phyloP scores from a whole-genome alignment of 441 rosid species.

The Bocquillonia castaneifolia region DNA sequence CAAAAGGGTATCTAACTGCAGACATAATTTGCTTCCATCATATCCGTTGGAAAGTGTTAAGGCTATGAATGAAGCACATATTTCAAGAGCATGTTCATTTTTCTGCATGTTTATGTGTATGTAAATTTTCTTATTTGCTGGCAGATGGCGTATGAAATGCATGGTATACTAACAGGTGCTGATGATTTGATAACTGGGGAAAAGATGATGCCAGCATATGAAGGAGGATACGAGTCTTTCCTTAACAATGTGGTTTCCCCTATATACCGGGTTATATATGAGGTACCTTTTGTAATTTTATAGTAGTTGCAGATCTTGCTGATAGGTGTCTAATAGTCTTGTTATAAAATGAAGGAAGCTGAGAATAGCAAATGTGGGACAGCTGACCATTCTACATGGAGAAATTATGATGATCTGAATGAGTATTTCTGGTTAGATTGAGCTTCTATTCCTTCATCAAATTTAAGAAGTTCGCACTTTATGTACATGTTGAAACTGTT shows the following conservation, averaged over 20 bases:
- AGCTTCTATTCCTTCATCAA: slow-evolving; percentile 13
- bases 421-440: slow-evolving; percentile 81
- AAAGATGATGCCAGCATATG: slow-evolving; percentile 56
- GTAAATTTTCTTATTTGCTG: slow-evolving; percentile 20
- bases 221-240: slow-evolving; percentile 69
- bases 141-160: slow-evolving; percentile 94
- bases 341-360: slow-evolving; percentile 66
- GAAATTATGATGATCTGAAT: slow-evolving; percentile 95
- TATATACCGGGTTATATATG: slow-evolving; percentile 55
- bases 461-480: slow-evolving; percentile 23
- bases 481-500: slow-evolving; percentile 19
- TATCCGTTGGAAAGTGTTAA: neutral
- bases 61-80: neutral
- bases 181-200: slow-evolving; percentile 57
- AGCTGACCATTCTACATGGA: slow-evolving; percentile 88
- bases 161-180: slow-evolving; percentile 57
- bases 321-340: slow-evolving; percentile 23
- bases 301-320: slow-evolving; percentile 8
- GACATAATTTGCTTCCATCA: neutral
- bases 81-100: neutral
- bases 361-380: slow-evolving; percentile 72
- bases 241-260: slow-evolving; percentile 77
- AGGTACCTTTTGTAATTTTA: slow-evolving; percentile 43
- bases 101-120: neutral
- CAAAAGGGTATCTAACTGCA: neutral